Evolutionary conservation across 2,329 filamentous ascomycete genomes (phyloP).

Genomic region (Metarhizium guizhouense): DNA sequence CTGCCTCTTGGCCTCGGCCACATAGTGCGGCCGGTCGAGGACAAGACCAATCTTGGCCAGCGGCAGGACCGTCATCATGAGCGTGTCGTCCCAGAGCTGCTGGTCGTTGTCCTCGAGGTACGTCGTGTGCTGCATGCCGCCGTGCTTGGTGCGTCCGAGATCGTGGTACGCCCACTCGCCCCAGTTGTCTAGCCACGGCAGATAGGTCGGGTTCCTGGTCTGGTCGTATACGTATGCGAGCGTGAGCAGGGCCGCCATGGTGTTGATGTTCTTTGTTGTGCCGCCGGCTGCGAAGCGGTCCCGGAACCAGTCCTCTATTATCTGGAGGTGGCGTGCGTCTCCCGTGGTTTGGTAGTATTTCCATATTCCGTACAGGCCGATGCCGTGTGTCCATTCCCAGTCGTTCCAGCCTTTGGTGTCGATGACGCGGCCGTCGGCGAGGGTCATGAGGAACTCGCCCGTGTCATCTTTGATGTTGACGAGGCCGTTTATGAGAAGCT

Average conservation of each 20-base stretch:
- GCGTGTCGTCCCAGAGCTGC: too few relatives aligned
- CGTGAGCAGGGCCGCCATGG: conserved; percentile 70
- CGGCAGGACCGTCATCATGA: too few relatives aligned
- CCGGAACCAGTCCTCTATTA: conserved; percentile 67
- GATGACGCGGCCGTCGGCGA: conserved; percentile 66
- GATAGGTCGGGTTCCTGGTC: too few relatives aligned
- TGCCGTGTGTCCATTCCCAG: conserved; percentile 78
- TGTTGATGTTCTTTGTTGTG: conserved; percentile 81
- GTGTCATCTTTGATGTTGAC: conserved; percentile 15
- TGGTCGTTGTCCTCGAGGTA: too few relatives aligned
- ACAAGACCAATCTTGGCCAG: too few relatives aligned
- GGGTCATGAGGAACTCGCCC: conserved; percentile 62
- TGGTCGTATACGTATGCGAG: conserved; percentile 23
- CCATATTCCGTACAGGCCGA: conserved; percentile 74
- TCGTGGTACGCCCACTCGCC: too few relatives aligned
- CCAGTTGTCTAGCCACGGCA: too few relatives aligned
- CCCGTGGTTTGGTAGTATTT: conserved; percentile 70
- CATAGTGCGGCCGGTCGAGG: too few relatives aligned
- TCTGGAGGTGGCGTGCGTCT: conserved; percentile 47
- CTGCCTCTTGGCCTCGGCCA: conserved; percentile 53
- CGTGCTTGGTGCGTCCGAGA: too few relatives aligned
- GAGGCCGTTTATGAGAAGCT: too few relatives aligned
- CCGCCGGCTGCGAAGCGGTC: conserved; percentile 59
- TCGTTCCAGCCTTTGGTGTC: conserved; percentile 79
- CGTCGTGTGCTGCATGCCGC: too few relatives aligned